phyloP scores from a whole-genome alignment of 805 yeast genomes.

The Pichia manshurica region DNA sequence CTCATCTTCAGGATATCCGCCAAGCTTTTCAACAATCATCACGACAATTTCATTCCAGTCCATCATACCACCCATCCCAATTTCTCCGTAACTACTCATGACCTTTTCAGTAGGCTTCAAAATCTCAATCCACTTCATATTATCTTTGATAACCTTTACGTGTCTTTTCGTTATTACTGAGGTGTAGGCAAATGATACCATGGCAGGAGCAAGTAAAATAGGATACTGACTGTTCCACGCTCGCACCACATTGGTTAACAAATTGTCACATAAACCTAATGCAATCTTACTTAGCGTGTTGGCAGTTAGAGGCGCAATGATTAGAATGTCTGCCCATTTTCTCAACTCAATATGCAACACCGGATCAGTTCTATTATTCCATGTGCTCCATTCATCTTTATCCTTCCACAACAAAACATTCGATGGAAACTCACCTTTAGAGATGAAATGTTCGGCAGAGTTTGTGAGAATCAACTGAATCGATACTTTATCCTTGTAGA shows the following conservation, averaged over 20 bases:
- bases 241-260: conserved; percentile 51
- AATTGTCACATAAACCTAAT: conserved; percentile 52
- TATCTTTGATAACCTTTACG: conserved; percentile 46
- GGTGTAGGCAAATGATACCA: conserved; percentile 56
- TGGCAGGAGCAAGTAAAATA: conserved; percentile 52
- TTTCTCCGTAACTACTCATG: conserved; percentile 49
- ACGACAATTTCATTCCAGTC: conserved; percentile 60
- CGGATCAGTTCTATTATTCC: conserved; percentile 53
- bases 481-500: conserved; percentile 46
- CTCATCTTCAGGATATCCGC: conserved; percentile 47
- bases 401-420: conserved; percentile 52
- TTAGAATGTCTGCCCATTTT: conserved; percentile 92
- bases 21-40: conserved; percentile 45
- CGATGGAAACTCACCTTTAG: conserved; percentile 41
- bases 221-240: conserved; percentile 61
- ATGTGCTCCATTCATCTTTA: conserved; percentile 49
- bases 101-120: conserved; percentile 57
- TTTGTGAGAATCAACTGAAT: conserved; percentile 51
- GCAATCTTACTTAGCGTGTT: conserved; percentile 59
- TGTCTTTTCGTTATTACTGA: conserved; percentile 52
- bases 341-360: conserved; percentile 81
- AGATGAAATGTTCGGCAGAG: conserved; percentile 47
- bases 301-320: conserved; percentile 93
- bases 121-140: conserved; percentile 59
- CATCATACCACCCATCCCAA: conserved; percentile 67